Percentiles rank a stretch among this genome's conserved stretches.
These are phyloP conservation scores for Aspergillus piperis DNA, from an alignment of 2,329 filamentous ascomycete genomes.

Conservation along the genomic window DNA sequence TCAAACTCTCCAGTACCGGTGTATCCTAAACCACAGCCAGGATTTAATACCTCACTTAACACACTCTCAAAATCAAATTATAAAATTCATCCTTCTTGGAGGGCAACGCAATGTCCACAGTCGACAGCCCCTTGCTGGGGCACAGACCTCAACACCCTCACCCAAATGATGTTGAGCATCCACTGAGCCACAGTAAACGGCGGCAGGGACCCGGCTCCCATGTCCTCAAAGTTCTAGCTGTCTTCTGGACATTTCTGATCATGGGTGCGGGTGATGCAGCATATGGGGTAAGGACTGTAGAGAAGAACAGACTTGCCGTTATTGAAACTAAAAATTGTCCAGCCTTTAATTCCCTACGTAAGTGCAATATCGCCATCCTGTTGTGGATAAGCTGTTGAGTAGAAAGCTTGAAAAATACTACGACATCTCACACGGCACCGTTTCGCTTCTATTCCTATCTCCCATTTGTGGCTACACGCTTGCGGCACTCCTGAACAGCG, in stretches of 20 bases:
- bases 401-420: constrained; percentile 50
- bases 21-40: no score
- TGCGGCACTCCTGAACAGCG: constrained; percentile 49
- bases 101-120: neutral
- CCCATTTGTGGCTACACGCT: constrained; percentile 51
- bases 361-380: constrained; percentile 21
- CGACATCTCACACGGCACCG: constrained; percentile 49
- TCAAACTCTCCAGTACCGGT: no score
- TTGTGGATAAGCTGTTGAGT: neutral
- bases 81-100: no score
- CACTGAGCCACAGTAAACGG: neutral
- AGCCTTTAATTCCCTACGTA: constrained; percentile 55
- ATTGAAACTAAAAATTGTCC: neutral
- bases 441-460: constrained; percentile 53
- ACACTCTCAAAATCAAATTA: no score
- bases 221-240: constrained; percentile 51
- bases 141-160: neutral
- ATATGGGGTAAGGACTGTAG: constrained; percentile 52
- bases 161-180: neutral
- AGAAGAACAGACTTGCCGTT: neutral
- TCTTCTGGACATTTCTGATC: constrained; percentile 60
- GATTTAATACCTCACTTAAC: no score
- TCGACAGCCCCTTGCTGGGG: neutral
- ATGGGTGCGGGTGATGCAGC: constrained; percentile 62
- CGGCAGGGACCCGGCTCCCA: constrained; percentile 56